Percentiles rank a stretch among this genome's conserved stretches.
Conservation (phyloP, 2,329 filamentous ascomycete species). For the Sclerotinia borealis region DNA sequence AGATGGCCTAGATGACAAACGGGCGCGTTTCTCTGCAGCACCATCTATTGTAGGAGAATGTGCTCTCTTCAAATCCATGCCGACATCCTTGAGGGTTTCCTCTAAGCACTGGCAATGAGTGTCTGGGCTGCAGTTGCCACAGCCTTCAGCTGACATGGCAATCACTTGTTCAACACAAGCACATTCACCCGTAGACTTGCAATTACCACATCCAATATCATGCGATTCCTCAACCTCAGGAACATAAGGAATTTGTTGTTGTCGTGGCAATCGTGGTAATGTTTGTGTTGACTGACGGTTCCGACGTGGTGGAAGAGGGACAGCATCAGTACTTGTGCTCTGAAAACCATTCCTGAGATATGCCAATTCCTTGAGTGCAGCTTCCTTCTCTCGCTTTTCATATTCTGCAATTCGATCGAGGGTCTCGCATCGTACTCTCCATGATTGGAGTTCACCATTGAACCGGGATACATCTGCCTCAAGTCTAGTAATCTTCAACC, state of each 20-base stretch:
- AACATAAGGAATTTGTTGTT: slow-evolving; percentile 18
- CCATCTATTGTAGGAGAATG: slow-evolving; percentile 25
- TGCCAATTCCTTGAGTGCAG: slow-evolving; percentile 37
- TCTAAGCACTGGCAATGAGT: slow-evolving; percentile 57
- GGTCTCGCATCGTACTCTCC: slow-evolving; percentile 31
- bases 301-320: slow-evolving; percentile 35
- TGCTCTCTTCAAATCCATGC: slow-evolving; percentile 28
- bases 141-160: slow-evolving; percentile 50
- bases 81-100: slow-evolving; percentile 32
- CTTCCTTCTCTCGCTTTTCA: slow-evolving; percentile 38
- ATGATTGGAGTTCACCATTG: slow-evolving; percentile 34
- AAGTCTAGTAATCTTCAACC: slow-evolving; percentile 50
- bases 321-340: slow-evolving; percentile 35
- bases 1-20: slow-evolving; percentile 41
- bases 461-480: slow-evolving; percentile 63
- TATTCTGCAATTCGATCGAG: slow-evolving; percentile 32
- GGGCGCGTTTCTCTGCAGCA: slow-evolving; percentile 48
- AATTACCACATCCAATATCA: slow-evolving; percentile 48
- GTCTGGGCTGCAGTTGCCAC: slow-evolving; percentile 58
- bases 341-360: slow-evolving; percentile 30
- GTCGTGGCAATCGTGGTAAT: slow-evolving; percentile 18
- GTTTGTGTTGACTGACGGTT: slow-evolving; percentile 18
- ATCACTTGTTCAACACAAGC: slow-evolving; percentile 55
- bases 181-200: slow-evolving; percentile 47
- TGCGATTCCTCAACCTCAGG: slow-evolving; percentile 16